These are phyloP conservation scores for Limonium bicolor DNA, from an alignment of 148 eudicot genomes.

Conservation along the genomic window DNA sequence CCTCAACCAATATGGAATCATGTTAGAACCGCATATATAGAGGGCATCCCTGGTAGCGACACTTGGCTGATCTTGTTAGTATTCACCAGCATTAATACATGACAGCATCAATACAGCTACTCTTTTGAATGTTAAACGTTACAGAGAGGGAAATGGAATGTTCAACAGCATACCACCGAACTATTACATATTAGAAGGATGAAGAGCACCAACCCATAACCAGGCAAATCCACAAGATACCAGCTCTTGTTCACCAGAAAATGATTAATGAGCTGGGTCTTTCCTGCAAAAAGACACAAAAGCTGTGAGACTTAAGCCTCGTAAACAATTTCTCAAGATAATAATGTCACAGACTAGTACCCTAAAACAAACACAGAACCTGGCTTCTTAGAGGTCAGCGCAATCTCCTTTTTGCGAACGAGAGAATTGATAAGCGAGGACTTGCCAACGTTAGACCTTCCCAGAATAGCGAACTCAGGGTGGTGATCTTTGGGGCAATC, in stretches of 20 bases:
- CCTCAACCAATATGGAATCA: too few relatives aligned
- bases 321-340: neutral
- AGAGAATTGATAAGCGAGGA: constrained; percentile 74
- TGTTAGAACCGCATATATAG: too few relatives aligned
- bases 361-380: too few relatives aligned
- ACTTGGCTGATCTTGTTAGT: too few relatives aligned
- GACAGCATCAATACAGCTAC: too few relatives aligned
- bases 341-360: neutral
- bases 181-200: neutral
- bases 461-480: constrained; percentile 86
- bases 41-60: too few relatives aligned
- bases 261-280: constrained; percentile 94
- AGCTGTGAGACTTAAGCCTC: neutral
- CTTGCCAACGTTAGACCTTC: constrained; percentile 90
- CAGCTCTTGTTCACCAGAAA: constrained; percentile 80
- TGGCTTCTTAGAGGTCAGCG: constrained; percentile 84
- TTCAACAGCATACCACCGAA: too few relatives aligned
- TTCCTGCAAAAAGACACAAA: constrained; percentile 36
- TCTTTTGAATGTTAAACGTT: too few relatives aligned
- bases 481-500: constrained; percentile 67
- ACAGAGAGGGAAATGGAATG: too few relatives aligned
- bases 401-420: constrained; percentile 71
- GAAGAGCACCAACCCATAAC: constrained; percentile 60
- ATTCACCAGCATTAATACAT: too few relatives aligned
- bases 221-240: constrained; percentile 97